Evolutionary conservation across 2,329 filamentous ascomycete genomes (phyloP), one percentile per base, ranked within the genome.

Genomic region (Escovopsis weberi): DNA sequence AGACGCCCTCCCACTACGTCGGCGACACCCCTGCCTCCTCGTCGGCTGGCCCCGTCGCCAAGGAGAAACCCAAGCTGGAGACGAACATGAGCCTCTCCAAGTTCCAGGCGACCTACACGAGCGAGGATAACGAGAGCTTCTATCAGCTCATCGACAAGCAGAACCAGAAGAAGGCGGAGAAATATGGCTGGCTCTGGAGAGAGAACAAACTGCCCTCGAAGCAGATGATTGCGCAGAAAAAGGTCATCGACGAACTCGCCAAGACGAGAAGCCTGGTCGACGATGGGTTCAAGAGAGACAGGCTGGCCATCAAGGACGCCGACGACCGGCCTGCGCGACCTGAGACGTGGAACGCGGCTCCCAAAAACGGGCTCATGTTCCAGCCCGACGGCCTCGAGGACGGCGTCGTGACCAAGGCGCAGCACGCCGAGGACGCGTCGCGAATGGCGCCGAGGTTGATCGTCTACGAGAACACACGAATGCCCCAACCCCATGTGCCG

Each of bases 91-190:
- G 82, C 46, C 71, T 98, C 2, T 78, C 80, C 42, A 76, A 80
- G 1, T 98, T 95, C 54, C 91, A 98, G 57, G 74, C 83, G 3
- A 89, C 85, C 51, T 96, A 95, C 63, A 98, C 89, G 1, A 94
- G 86, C 55, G 91, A 98, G 61, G 91, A 98, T 59, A 96, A 96
- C 56, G 91, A 95, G 58, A 93, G 85, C 52, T 96, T 98, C 66
- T 94, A 94, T 61, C 82, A 81, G 52, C 70, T 98, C 2, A 68
- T 96, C 26, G 91, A 98, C 63, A 84, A 80, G 54, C 86, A 95
- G 55, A 98, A 95, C 55, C 72, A 80, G 47, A 89, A 87, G 59
- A 76, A 73, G 40, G 80, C 83, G 1, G 81, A 88, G 54, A 94
- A 89, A 53, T 84, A 94, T 55, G 78, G 79, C 1, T 95, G 89